Evolutionary conservation across 1,284 basidiomycete genomes (phyloP), one percentile per base, ranked within the genome.

Genomic region (Crepidotus sp.): DNA sequence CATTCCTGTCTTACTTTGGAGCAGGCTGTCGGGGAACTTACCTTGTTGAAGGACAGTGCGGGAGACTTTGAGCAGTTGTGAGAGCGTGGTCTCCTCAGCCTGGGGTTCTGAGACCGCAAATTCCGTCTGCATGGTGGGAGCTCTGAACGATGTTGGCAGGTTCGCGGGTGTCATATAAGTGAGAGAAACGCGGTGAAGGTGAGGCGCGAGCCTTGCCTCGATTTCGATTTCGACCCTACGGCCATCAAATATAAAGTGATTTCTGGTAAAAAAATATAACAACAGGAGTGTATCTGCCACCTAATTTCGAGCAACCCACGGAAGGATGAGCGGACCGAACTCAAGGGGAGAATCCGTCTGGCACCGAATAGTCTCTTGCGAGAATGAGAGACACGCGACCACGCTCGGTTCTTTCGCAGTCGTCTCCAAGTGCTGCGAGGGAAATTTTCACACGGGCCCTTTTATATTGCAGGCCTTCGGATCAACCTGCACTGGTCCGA

Each of bases 281-380:
- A 52, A 31, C 22, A 27, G 36, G 36, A 47, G 36, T 85, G 71
- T 86, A 64, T 71, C 81, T 74, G 70, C 74, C 65, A 62, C 80
- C 75, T 67, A 87, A 87, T 87, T 87, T 81, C 81, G 76, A 69
- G 70, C 67, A 66, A 67, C 74, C 74, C 76, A 77, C 67, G 59
- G 43, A 55, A 55, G 50, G 54, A 62, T 67, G 66, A 70, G 71
- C 63, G 58, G 64, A 59, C 71, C 82, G 78, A 81, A 87, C 84
- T 87, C 84, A 86, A 85, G 74, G 80, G 66, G 73, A 81, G 79
- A 62, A 50, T 77, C 59, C 35, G 52, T 86, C 72, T 86, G 50
- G 73, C 80, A 82, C 75, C 11, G 21, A 22, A 77, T 73, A 59
- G 64, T 54, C 56, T 53, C 71, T 73, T 67, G 59, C 53, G 66